Conservation (phyloP, 2,329 filamentous ascomycete genomes). For the Talaromyces atroroseus region DNA sequence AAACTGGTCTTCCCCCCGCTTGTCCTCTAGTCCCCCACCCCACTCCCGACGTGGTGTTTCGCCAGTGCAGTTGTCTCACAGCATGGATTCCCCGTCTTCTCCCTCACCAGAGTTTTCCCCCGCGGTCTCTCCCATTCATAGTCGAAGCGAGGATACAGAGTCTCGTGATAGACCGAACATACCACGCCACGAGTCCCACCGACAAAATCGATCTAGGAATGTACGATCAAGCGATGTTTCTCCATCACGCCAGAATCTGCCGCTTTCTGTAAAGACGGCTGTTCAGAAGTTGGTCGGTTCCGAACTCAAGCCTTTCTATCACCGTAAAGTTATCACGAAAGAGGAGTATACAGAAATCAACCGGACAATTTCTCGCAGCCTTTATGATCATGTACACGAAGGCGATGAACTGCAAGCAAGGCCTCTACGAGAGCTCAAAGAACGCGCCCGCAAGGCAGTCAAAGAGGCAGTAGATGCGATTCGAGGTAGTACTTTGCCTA, state of each 20-base stretch:
- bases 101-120: conserved; percentile 69
- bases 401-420: conserved; percentile 58
- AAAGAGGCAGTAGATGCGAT: conserved; percentile 58
- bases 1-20: conserved; percentile 35
- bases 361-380: conserved; percentile 75
- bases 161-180: conserved; percentile 16
- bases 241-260: conserved; percentile 61
- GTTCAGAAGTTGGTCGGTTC: conserved; percentile 83
- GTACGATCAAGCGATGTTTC: conserved; percentile 57
- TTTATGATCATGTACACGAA: conserved; percentile 66
- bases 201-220: background rate
- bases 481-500: conserved; percentile 7
- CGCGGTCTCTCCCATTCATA: conserved; percentile 47
- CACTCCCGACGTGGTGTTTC: conserved; percentile 30
- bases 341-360: conserved; percentile 93
- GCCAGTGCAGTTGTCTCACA: conserved; percentile 30
- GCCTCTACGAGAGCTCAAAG: conserved; percentile 66
- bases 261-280: conserved; percentile 77
- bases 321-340: conserved; percentile 70
- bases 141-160: conserved; percentile 8
- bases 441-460: conserved; percentile 72
- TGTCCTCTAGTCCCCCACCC: conserved; percentile 36
- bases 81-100: conserved; percentile 48
- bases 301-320: conserved; percentile 77
- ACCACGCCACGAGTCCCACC: background rate